Evolutionary conservation across 352 stramenopile genomes (phyloP), one percentile per base, ranked within the genome.

Genomic region (Globisporangium sylvaticum): DNA sequence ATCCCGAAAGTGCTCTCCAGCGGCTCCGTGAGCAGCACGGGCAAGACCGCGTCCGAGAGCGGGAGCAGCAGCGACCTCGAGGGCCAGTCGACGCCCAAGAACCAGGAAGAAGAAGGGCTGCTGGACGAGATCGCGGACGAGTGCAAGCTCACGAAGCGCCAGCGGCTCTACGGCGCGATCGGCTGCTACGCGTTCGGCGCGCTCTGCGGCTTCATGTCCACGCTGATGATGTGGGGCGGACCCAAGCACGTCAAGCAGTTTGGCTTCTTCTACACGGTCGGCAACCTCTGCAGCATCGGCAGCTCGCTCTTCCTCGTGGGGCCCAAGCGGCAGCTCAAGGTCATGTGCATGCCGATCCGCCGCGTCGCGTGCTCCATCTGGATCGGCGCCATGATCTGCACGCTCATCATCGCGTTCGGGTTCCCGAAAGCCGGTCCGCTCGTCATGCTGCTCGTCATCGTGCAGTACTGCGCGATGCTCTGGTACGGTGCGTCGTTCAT

Each of bases 291-390:
- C 71, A 89, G 81, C 44, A 90, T 95, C 53, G 84, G 84, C 55
- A 90, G 78, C 25, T 95, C 87, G 31, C 72, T 93, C 22, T 95
- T 95, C 63, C 75, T 95, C 46, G 81, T 92, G 14, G 84, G 87
- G 0, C 86, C 86, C 10, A 70, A 70, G 70, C 65, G 83, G 9
- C 87, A 95, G 73, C 58, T 91, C 53, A 84, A 90, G 65, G 80
- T 95, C 65, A 95, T 95, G 87, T 95, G 84, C 61, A 82, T 92
- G 79, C 87, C 87, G 4, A 80, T 95, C 54, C 87, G 87, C 20
- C 83, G 87, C 55, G 82, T 93, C 2, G 84, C 87, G 44, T 95
- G 87, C 75, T 83, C 74, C 69, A 75, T 93, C 67, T 95, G 87
- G 87, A 87, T 95, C 24, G 71, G 77, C 29, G 77, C 83, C 25